Evolutionary conservation across 495 filamentous ascomycete species (phyloP), one percentile per base, ranked within the genome.

Genomic region (Elaphomyces granulatus): DNA sequence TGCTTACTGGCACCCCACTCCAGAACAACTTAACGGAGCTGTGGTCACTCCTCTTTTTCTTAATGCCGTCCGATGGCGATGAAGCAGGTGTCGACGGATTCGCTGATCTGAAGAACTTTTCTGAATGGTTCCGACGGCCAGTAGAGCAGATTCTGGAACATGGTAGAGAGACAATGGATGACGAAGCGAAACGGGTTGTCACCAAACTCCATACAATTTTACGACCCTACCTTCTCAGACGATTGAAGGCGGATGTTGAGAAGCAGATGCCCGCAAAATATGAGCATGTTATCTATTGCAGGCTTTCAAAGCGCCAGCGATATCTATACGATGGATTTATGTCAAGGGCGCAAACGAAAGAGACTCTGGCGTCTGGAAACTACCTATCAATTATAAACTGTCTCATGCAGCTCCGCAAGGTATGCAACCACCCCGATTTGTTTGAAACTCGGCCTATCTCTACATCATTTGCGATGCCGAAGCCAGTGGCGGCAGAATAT

Each of bases 211-310:
- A 99, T 56, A 81, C 87, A 45, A 81, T 94, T 31, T 68, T 99
- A 4, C 78, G 92, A 16, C 92, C 92, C 2, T 94, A 93, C 56
- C 75, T 99, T 10, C 72, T 99, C 15, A 79, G 92, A 33, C 73
- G 92, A 44, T 63, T 99, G 30, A 99, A 99, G 61, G 83, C 87
- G 33, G 92, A 99, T 54, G 92, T 99, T 16, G 92, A 99, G 66
- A 96, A 99, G 60, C 88, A 96, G 52, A 94, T 99, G 86, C 92
- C 92, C 0, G 86, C 74, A 20, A 99, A 99, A 53, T 94, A 92
- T 50, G 92, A 99, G 53, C 86, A 93, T 54, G 84, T 99, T 20
- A 81, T 95, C 37, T 88, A 87, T 50, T 99, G 92, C 56, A 77
- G 86, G 28, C 70, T 99, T 1, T 94, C 87, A 9, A 94, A 94